Conservation (phyloP, 2,329 filamentous ascomycete genomes). For the Colletotrichum tropicicola region DNA sequence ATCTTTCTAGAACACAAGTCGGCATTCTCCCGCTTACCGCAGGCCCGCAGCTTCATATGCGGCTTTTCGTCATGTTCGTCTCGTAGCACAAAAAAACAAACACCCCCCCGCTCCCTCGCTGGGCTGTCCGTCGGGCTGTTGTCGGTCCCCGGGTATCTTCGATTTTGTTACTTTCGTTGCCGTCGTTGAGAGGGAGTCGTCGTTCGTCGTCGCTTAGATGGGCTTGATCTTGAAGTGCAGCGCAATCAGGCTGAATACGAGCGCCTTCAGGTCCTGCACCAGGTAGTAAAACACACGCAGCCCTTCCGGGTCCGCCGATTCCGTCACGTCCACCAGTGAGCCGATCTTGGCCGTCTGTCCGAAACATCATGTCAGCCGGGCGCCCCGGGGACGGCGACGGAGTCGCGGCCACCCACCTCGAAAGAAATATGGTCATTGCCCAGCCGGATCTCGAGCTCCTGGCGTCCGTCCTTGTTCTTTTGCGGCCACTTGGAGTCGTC, state of each 20-base stretch:
- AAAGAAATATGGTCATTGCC: slow-evolving; percentile 98
- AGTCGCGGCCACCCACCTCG: slow-evolving; percentile 69
- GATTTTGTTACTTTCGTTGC: slow-evolving; percentile 21
- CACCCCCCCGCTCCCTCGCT: not conserved
- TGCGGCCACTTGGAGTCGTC: slow-evolving; percentile 98
- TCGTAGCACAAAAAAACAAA: not conserved
- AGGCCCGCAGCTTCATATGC: slow-evolving; percentile 4
- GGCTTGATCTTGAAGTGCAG: slow-evolving; percentile 97
- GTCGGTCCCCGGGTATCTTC: slow-evolving; percentile 35
- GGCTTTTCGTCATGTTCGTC: slow-evolving; percentile 20
- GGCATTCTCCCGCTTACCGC: slow-evolving; percentile 3
- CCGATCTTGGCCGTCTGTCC: slow-evolving; percentile 95
- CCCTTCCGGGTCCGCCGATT: slow-evolving; percentile 94
- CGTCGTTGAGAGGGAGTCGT: not conserved
- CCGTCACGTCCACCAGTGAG: slow-evolving; percentile 94
- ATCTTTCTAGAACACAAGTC: slow-evolving; percentile 20
- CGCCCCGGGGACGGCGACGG: not conserved
- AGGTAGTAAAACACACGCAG: slow-evolving; percentile 98
- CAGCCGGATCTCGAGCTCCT: slow-evolving; percentile 93
- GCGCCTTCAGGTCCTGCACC: slow-evolving; percentile 94
- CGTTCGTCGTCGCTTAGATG: slow-evolving; percentile 55
- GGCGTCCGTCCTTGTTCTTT: slow-evolving; percentile 98
- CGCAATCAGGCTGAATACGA: slow-evolving; percentile 95
- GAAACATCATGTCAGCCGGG: slow-evolving; percentile 29
- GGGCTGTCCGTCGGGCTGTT: not conserved